Evolutionary conservation across 2,329 filamentous ascomycete genomes (phyloP), one percentile per base, ranked within the genome.

Genomic region (Neofusicoccum sp.): DNA sequence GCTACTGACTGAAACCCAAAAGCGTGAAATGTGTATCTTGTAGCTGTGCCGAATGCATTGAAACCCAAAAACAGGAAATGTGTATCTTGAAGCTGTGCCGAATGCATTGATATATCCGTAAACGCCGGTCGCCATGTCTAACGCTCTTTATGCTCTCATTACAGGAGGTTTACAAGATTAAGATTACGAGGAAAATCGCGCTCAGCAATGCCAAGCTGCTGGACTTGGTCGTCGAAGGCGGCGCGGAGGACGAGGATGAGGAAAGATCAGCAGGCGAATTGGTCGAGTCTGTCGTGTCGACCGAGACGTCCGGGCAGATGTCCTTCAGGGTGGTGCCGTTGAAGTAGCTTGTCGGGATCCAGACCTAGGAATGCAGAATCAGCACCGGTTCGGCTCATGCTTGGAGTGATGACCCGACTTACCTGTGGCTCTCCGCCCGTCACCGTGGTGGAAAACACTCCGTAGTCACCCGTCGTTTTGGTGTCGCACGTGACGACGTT

Each of bases 161-260:
- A 56, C 51, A n/a, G 11, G 14, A 43, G 8, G 14, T 54, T 31
- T 56, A 56, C 38, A 56, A 41, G 11, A 56, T 56, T 56, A 56
- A 56, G 36, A 43, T 43, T 43, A 56, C 36, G 36, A 56, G 51
- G 51, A 56, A 56, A 20, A 56, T 43, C 1, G 51, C 51, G 51
- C 51, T 43, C 36, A 56, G 34, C 24, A 56, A 38, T 38, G 51
- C 51, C 7, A 56, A 38, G 51, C 51, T 56, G 51, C 51, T 56
- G 16, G 51, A 56, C 36, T 43, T 43, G 11, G 51, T n/a, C n/a
- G 51, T 11, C 4, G 51, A 26, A 9, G 38, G 38, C 11, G 48
- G 5, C 6, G 51, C 51, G n/a, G 33, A 34, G 6, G 51, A 56
- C 14, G 51, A 28, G 3, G 34, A n/a, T 6, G 14, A 3, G 2